phyloP scores from a whole-genome alignment of 305 asterid species.

The Fraxinus ornus region DNA sequence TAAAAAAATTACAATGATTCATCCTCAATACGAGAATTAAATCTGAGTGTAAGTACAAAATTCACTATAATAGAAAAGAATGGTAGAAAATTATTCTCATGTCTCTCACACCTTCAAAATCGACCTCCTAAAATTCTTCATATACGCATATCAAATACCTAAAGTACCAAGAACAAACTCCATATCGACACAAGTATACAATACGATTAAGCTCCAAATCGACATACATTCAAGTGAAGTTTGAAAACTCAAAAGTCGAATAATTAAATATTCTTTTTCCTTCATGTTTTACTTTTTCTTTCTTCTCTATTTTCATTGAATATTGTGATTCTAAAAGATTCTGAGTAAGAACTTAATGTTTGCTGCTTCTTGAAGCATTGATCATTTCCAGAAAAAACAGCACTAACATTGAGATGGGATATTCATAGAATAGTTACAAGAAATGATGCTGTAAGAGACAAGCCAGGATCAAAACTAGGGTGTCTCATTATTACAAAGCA shows the following conservation, averaged over 20 bases:
- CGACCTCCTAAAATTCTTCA: no score
- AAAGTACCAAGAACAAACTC: no score
- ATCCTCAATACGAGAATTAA: no score
- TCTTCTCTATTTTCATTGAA: neutral
- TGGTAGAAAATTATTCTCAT: no score
- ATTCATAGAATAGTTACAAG: slow-evolving; percentile 17
- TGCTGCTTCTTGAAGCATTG: slow-evolving; percentile 43
- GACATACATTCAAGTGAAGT: neutral
- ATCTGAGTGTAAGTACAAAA: no score
- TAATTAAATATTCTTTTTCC: neutral
- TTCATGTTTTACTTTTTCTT: neutral
- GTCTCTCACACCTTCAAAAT: no score
- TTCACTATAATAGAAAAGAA: no score
- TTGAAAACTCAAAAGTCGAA: neutral
- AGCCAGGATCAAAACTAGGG: neutral
- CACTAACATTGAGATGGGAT: slow-evolving; percentile 25
- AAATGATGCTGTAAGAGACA: slow-evolving; percentile 23
- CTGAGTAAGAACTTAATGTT: slow-evolving; percentile 22
- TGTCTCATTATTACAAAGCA: slow-evolving; percentile 24
- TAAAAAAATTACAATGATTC: no score
- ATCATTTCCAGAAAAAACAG: slow-evolving; percentile 26
- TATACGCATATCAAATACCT: no score
- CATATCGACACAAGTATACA: no score
- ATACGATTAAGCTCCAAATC: neutral
- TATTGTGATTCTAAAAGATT: neutral